Evolutionary conservation across 345 rosid genomes (phyloP).

Genomic region (Odontarrhena argentea): DNA sequence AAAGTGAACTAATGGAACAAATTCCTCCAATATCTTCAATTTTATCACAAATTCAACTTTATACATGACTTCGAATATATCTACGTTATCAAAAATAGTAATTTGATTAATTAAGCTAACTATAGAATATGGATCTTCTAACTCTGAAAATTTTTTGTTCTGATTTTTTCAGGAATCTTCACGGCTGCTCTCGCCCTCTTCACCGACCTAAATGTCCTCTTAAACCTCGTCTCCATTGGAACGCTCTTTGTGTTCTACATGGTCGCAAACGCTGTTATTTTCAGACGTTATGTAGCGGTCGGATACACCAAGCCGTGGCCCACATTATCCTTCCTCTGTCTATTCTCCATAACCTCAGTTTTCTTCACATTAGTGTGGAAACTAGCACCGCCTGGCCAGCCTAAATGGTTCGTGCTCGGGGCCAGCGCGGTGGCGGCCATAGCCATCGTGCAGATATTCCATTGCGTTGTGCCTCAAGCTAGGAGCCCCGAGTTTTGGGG

Average conservation of each 20-base stretch:
- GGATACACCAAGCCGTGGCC: slow-evolving; percentile 75
- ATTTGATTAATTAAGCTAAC: slow-evolving; percentile 2
- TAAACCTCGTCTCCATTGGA: slow-evolving; percentile 81
- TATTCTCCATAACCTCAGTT: slow-evolving; percentile 63
- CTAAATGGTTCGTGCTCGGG: slow-evolving; percentile 56
- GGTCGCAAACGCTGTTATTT: slow-evolving; percentile 86
- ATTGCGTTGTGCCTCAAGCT: slow-evolving; percentile 63
- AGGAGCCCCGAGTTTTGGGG: slow-evolving; percentile 86
- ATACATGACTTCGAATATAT: slow-evolving; percentile 24
- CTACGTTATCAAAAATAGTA: slow-evolving; percentile 16
- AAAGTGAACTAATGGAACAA: slow-evolving; percentile 19
- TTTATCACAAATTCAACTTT: slow-evolving; percentile 6
- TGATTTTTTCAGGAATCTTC: slow-evolving; percentile 59
- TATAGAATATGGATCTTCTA: slow-evolving; percentile 24
- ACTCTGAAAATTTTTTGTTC: not conserved
- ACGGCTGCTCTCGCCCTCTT: slow-evolving; percentile 83
- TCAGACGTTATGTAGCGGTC: slow-evolving; percentile 64
- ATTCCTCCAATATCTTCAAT: slow-evolving; percentile 24
- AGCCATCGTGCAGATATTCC: slow-evolving; percentile 58
- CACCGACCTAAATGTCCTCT: slow-evolving; percentile 68
- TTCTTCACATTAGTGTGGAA: slow-evolving; percentile 66
- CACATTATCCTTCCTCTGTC: slow-evolving; percentile 62
- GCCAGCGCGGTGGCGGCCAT: slow-evolving; percentile 47
- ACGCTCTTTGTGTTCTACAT: slow-evolving; percentile 90
- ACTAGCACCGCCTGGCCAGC: slow-evolving; percentile 51